Percentiles rank a stretch among this genome's conserved stretches.
Evolutionary conservation across 2,329 filamentous ascomycete genomes (phyloP).

Genomic region (Aureobasidium sp.): DNA sequence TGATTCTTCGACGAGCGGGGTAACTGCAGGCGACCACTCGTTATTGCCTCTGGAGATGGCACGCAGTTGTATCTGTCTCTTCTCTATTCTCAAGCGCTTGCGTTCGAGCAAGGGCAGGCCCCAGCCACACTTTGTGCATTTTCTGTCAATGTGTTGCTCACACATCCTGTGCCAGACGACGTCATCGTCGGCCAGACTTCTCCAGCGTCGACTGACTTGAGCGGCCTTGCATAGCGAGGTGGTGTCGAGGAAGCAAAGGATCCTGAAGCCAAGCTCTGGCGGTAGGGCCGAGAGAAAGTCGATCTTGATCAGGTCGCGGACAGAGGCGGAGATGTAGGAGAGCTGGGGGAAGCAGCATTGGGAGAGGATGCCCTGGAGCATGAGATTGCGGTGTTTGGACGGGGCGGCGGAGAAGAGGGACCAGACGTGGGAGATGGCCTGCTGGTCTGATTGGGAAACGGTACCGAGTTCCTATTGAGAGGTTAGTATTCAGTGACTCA

Average conservation of each 20-base stretch:
- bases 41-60: slow-evolving; percentile 54
- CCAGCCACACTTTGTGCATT: slow-evolving; percentile 94
- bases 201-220: slow-evolving; percentile 86
- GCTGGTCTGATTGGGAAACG: slow-evolving; percentile 77
- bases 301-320: slow-evolving; percentile 93
- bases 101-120: slow-evolving; percentile 83
- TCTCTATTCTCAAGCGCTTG: slow-evolving; percentile 80
- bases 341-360: slow-evolving; percentile 98
- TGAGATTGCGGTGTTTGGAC: slow-evolving; percentile 85
- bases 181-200: slow-evolving; percentile 87
- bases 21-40: slow-evolving; percentile 46
- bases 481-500: not conserved
- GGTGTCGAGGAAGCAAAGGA: slow-evolving; percentile 87
- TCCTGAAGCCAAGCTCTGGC: slow-evolving; percentile 85
- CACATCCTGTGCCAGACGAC: slow-evolving; percentile 98
- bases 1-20: slow-evolving; percentile 30
- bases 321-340: slow-evolving; percentile 82
- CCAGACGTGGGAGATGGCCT: slow-evolving; percentile 96
- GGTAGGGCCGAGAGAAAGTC: slow-evolving; percentile 89
- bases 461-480: slow-evolving; percentile 64
- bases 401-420: slow-evolving; percentile 94
- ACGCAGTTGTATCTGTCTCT: slow-evolving; percentile 70
- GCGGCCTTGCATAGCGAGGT: slow-evolving; percentile 92
- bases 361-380: slow-evolving; percentile 91
- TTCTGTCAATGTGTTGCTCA: slow-evolving; percentile 89